These are phyloP conservation scores for Wallacemonas sp. DNA, from an alignment of 208 protist genomes.

Conservation along the genomic window DNA sequence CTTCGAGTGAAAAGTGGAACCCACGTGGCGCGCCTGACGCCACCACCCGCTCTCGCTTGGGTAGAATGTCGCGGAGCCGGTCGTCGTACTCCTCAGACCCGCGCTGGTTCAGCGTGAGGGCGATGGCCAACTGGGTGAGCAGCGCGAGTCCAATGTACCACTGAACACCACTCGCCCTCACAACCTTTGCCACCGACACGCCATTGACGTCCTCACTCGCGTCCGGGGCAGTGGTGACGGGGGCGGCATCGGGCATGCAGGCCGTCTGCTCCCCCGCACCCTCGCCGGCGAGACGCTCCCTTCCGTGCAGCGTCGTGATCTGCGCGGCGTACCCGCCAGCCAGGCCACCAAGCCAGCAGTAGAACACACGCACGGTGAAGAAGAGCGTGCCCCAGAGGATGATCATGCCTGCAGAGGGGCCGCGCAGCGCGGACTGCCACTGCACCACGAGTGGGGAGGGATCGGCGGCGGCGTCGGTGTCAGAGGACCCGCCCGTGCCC, in stretches of 20 bases:
- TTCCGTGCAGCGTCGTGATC: background rate
- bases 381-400: background rate
- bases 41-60: background rate
- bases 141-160: conserved; percentile 23
- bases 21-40: background rate
- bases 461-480: background rate
- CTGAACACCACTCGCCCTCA: conserved; percentile 1
- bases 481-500: too few relatives aligned
- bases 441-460: background rate
- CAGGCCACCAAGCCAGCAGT: conserved; percentile 8
- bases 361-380: conserved; percentile 7
- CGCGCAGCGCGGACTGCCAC: background rate
- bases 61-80: background rate
- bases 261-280: background rate
- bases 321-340: conserved; percentile 2
- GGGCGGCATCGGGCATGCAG: background rate
- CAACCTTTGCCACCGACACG: background rate
- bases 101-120: conserved; percentile 26
- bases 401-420: background rate
- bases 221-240: background rate
- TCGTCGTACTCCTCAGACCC: conserved; percentile 26
- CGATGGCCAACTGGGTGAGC: conserved; percentile 34
- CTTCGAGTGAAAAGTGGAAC: background rate
- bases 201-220: background rate
- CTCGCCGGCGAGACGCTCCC: background rate